phyloP scores from a whole-genome alignment of 2,329 filamentous ascomycete species.

The Fusarium sp. region DNA sequence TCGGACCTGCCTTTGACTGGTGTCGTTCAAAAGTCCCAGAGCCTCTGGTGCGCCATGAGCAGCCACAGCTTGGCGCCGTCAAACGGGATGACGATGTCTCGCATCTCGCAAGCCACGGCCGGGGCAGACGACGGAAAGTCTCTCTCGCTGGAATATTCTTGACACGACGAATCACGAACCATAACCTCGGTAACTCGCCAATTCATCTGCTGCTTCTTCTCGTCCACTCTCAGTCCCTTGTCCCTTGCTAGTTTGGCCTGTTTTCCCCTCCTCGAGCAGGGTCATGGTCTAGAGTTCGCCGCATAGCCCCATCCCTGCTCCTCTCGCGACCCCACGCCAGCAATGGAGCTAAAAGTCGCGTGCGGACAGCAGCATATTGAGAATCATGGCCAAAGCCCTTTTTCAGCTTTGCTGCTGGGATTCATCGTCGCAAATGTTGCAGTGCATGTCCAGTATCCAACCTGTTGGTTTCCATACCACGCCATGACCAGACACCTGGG shows the following conservation, averaged over 20 bases:
- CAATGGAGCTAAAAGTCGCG: not conserved
- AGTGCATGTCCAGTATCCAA: slow-evolving; percentile 2
- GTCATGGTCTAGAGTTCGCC: not conserved
- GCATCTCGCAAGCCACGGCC: not conserved
- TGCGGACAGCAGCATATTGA: not conserved
- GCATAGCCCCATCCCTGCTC: slow-evolving; percentile 5
- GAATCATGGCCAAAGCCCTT: too few species aligned
- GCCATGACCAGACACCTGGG: slow-evolving; percentile 2
- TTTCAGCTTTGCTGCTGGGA: too few species aligned
- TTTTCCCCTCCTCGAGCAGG: not conserved
- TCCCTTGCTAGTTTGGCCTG: slow-evolving; percentile 6
- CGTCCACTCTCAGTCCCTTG: not conserved
- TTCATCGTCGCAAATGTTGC: slow-evolving; percentile 1
- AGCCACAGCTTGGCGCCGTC: slow-evolving; percentile 3
- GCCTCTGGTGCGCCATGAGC: not conserved
- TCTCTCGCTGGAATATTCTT: not conserved
- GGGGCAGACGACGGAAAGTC: not conserved
- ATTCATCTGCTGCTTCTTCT: not conserved
- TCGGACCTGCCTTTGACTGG: not conserved
- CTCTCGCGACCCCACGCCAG: not conserved
- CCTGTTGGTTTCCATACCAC: not conserved
- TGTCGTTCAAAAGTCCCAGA: slow-evolving; percentile 7
- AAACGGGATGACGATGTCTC: slow-evolving; percentile 8
- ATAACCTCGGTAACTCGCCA: slow-evolving; percentile 17
- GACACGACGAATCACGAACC: slow-evolving; percentile 4